Percentiles rank a stretch among this genome's conserved stretches.
These are phyloP conservation scores for Phytophthora colocasiae DNA, from an alignment of 352 stramenopile species.

Conservation along the genomic window DNA sequence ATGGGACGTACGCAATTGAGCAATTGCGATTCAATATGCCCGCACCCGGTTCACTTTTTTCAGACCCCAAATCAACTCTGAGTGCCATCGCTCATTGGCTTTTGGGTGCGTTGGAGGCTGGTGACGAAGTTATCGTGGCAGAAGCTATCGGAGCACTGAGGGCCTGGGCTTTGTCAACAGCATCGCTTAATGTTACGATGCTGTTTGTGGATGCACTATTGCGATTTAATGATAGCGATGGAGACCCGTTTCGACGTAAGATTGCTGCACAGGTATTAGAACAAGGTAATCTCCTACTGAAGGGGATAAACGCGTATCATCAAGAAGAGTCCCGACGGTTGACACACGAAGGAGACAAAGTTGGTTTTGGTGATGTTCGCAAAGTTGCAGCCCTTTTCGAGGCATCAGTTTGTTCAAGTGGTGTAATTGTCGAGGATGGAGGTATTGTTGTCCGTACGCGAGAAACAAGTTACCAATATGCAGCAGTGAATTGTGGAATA, in stretches of 20 bases:
- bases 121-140: constrained; percentile 60
- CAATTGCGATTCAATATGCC: constrained; percentile 68
- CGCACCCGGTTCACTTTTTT: constrained; percentile 61
- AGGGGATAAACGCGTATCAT: constrained; percentile 59
- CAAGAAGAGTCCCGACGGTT: constrained; percentile 48
- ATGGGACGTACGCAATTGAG: constrained; percentile 73
- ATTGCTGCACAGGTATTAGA: constrained; percentile 54
- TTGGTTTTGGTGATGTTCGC: constrained; percentile 62
- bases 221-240: constrained; percentile 15
- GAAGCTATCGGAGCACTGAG: constrained; percentile 73
- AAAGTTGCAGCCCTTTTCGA: constrained; percentile 85
- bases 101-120: constrained; percentile 48
- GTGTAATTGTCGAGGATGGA: constrained; percentile 81
- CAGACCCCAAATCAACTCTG: constrained; percentile 64
- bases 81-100: constrained; percentile 74
- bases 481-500: constrained; percentile 82
- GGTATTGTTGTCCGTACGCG: constrained; percentile 77
- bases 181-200: constrained; percentile 73
- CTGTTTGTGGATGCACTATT: constrained; percentile 80
- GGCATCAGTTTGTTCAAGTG: constrained; percentile 75
- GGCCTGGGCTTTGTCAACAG: constrained; percentile 80
- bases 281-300: constrained; percentile 49
- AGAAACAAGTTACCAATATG: constrained; percentile 91
- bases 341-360: constrained; percentile 45
- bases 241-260: constrained; percentile 3